Percentiles rank a stretch among this genome's conserved stretches.
These are phyloP conservation scores for Karstenula rhodostoma DNA, from an alignment of 2,329 filamentous ascomycete genomes.

Conservation along the genomic window DNA sequence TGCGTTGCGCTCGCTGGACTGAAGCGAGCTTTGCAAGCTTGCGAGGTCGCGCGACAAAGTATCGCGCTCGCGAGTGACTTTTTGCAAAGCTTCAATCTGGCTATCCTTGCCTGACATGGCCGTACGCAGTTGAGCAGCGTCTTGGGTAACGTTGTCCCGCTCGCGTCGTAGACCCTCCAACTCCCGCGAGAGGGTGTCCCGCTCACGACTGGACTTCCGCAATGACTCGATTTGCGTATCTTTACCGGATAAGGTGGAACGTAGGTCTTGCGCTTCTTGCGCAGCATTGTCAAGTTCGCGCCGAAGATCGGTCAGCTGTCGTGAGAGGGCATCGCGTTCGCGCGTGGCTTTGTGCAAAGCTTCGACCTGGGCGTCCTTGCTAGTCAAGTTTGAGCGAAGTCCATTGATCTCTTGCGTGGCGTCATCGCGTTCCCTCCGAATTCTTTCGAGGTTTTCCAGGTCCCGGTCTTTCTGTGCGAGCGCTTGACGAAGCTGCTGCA, in stretches of 20 bases:
- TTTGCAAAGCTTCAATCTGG: constrained; percentile 40
- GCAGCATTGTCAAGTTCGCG: constrained; percentile 41
- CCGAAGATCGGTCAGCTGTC: constrained; percentile 40
- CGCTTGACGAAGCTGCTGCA: constrained; percentile 41
- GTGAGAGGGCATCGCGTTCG: constrained; percentile 38
- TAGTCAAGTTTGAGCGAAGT: constrained; percentile 38
- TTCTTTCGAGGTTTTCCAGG: constrained; percentile 34
- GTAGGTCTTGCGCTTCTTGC: constrained; percentile 25
- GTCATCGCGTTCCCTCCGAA: constrained; percentile 43
- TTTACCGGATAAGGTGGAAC: constrained; percentile 32
- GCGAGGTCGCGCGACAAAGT: constrained; percentile 40
- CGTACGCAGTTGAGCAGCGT: constrained; percentile 39
- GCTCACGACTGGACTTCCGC: constrained; percentile 38
- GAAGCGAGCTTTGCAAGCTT: constrained; percentile 38
- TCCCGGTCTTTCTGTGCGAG: constrained; percentile 42
- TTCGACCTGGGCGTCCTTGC: constrained; percentile 41
- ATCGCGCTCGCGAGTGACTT: constrained; percentile 44
- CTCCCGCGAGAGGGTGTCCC: constrained; percentile 31
- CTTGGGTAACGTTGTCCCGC: constrained; percentile 43
- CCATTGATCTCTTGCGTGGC: constrained; percentile 42
- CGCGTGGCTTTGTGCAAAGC: constrained; percentile 39
- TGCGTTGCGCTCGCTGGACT: constrained; percentile 46
- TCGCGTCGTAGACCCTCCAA: constrained; percentile 39
- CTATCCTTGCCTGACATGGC: constrained; percentile 38
- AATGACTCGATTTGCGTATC: constrained; percentile 42